Conservation (phyloP, 202 grass and related monocot genomes). For the Bolboschoenoplectus hybrid region DNA sequence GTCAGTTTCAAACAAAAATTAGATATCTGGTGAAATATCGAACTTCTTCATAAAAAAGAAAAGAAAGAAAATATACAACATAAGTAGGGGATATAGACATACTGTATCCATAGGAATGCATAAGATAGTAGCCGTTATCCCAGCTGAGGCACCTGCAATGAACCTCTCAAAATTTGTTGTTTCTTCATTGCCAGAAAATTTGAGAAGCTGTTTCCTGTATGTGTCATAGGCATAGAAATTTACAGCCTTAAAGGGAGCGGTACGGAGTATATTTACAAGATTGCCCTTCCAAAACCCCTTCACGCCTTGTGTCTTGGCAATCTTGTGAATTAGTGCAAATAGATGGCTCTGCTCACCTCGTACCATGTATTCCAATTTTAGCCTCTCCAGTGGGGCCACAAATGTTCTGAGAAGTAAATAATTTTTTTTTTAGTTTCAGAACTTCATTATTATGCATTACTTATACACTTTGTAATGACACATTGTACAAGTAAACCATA, state of each 20-base stretch:
- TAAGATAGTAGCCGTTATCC: constrained; percentile 80
- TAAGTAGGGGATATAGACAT: constrained; percentile 40
- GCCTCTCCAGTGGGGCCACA: constrained; percentile 93
- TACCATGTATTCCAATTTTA: constrained; percentile 97
- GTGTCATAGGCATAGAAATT: constrained; percentile 97
- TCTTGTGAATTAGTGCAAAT: constrained; percentile 77
- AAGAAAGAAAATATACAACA: neutral
- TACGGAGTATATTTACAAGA: constrained; percentile 93
- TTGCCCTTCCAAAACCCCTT: constrained; percentile 99
- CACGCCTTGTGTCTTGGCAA: constrained; percentile 72
- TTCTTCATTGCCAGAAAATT: constrained; percentile 89
- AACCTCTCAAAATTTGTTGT: constrained; percentile 96
- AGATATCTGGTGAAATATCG: neutral
- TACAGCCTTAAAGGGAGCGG: constrained; percentile 93
- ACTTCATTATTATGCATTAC: neutral
- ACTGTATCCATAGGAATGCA: constrained; percentile 98
- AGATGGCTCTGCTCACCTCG: constrained; percentile 90
- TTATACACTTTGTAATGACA: neutral
- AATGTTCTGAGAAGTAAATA: constrained; percentile 62
- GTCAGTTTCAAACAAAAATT: neutral
- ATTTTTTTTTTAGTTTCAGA: constrained; percentile 11
- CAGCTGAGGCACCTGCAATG: constrained; percentile 82
- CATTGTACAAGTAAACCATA: neutral
- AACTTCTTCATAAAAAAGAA: neutral
- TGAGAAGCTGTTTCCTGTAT: constrained; percentile 80